Evolutionary conservation across 2,329 filamentous ascomycete genomes (phyloP).

Genomic region (Thielaviopsis populi): DNA sequence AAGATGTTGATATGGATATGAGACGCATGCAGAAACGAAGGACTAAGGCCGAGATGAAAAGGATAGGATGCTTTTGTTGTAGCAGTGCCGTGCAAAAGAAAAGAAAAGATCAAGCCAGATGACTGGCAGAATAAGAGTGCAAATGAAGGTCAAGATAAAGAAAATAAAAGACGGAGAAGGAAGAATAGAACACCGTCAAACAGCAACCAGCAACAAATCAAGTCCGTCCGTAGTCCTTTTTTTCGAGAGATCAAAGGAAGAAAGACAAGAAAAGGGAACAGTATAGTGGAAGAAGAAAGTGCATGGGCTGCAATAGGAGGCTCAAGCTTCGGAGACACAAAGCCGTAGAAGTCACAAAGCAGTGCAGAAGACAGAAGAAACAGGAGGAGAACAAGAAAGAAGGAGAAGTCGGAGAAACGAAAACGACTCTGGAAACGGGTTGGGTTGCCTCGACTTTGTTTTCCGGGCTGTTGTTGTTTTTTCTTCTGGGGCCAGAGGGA

Average conservation of each 20-base stretch:
- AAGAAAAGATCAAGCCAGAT: neutral
- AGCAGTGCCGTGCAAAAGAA: neutral
- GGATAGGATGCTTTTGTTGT: neutral
- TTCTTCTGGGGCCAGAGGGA: neutral
- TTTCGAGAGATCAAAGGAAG: conserved; percentile 4
- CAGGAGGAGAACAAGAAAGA: neutral
- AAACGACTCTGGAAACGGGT: neutral
- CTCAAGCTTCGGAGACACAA: neutral
- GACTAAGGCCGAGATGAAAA: neutral
- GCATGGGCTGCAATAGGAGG: neutral
- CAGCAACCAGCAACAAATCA: neutral
- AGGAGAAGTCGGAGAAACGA: neutral
- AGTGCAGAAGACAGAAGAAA: neutral
- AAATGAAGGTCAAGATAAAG: neutral
- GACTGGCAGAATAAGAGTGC: neutral
- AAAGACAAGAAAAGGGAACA: neutral
- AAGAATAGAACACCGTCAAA: neutral
- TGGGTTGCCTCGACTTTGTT: neutral
- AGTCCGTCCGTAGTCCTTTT: neutral
- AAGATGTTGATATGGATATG: neutral
- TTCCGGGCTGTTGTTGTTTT: neutral
- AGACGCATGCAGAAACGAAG: neutral
- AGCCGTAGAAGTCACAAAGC: neutral
- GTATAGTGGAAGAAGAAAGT: neutral
- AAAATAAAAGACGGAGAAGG: conserved; percentile 11